Percentiles rank a stretch among this genome's conserved stretches.
phyloP scores from a whole-genome alignment of 805 yeast species.

The Priceomyces fermenticarens region DNA sequence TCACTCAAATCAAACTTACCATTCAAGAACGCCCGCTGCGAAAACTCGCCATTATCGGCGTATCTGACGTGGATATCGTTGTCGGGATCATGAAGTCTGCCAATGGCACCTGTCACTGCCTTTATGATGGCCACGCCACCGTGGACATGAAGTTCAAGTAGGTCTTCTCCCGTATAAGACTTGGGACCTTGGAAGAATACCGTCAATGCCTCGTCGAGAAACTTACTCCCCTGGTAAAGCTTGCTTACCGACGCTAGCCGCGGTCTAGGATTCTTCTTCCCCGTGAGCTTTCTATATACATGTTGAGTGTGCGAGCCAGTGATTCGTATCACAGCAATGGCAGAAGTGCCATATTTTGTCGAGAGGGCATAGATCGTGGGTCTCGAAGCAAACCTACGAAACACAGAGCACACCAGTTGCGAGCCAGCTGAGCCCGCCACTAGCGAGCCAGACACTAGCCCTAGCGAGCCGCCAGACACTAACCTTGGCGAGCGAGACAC shows the following conservation, averaged over 20 bases:
- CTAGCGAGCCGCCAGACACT: too few species aligned
- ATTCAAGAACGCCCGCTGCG: conserved; percentile 80
- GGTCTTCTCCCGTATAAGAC: conserved; percentile 91
- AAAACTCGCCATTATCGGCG: conserved; percentile 94
- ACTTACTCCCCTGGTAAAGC: conserved; percentile 35
- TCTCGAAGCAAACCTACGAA: not conserved
- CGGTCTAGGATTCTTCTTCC: conserved; percentile 39
- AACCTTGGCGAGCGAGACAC: too few species aligned
- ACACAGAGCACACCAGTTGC: too few species aligned
- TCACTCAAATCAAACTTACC: conserved; percentile 83
- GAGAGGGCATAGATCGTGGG: conserved; percentile 91
- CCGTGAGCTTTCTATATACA: conserved; percentile 49
- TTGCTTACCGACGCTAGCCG: conserved; percentile 58
- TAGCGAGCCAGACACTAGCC: too few species aligned
- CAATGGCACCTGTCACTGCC: conserved; percentile 64
- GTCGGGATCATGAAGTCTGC: conserved; percentile 45
- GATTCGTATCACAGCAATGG: conserved; percentile 80
- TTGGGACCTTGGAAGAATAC: conserved; percentile 68
- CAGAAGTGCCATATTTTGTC: conserved; percentile 77
- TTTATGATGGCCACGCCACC: conserved; percentile 87
- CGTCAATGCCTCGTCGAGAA: conserved; percentile 77
- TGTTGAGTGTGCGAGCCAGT: conserved; percentile 64
- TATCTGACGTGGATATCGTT: conserved; percentile 52
- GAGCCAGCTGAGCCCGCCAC: too few species aligned
- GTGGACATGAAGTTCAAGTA: conserved; percentile 85